Evolutionary conservation across 192 early-diverging fungal genomes (phyloP).

Genomic region (Coemansia sp.): DNA sequence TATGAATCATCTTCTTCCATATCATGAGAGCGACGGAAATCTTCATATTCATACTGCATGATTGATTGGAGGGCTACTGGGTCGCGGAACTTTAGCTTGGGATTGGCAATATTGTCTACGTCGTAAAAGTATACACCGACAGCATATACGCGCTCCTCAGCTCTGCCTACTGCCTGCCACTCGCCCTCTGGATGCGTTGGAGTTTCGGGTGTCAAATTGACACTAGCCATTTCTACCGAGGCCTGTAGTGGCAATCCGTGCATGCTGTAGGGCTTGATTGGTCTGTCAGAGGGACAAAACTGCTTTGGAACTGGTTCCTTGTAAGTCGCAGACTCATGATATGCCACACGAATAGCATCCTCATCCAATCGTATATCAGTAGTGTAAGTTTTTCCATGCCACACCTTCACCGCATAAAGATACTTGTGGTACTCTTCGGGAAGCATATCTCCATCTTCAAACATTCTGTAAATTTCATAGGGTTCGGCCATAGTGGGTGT

Average conservation of each 20-base stretch:
- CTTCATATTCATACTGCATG: background rate
- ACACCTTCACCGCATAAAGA: background rate
- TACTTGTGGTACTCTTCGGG: background rate
- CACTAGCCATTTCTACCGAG: conserved; percentile 62
- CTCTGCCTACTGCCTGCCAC: conserved; percentile 55
- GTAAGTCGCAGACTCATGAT: background rate
- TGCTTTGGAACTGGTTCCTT: conserved; percentile 33
- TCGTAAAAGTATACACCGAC: conserved; percentile 75
- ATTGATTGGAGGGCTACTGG: conserved; percentile 25
- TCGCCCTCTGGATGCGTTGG: conserved; percentile 53
- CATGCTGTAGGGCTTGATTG: no score
- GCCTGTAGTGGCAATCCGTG: no score
- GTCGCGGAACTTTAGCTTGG: conserved; percentile 23
- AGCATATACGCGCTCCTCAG: conserved; percentile 70
- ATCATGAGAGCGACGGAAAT: background rate
- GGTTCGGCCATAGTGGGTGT: no score
- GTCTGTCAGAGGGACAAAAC: conserved; percentile 26
- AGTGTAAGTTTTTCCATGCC: background rate
- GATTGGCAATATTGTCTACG: conserved; percentile 57
- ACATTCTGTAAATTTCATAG: background rate
- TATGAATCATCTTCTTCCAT: background rate
- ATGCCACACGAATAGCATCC: background rate
- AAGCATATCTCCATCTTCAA: background rate
- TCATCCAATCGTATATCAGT: background rate
- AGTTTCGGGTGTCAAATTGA: conserved; percentile 68